phyloP scores from a whole-genome alignment of 2,329 filamentous ascomycete genomes.

The Fusarium oxysporum region DNA sequence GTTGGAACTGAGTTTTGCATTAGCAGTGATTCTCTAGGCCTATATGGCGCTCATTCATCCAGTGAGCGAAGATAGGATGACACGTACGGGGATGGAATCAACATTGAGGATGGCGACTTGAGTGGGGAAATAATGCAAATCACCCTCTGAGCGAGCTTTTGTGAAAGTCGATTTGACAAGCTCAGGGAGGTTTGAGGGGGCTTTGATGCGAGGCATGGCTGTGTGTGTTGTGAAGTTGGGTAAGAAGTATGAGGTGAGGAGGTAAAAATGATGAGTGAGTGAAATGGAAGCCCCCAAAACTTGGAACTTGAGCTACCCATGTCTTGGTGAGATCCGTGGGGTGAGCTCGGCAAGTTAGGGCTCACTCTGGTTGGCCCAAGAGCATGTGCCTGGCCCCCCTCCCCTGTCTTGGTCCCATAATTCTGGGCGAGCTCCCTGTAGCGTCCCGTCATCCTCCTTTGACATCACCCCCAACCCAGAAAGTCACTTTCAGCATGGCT shows the following conservation, averaged over 20 bases:
- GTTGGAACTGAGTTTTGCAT: slow-evolving; percentile 69
- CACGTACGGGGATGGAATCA: slow-evolving; percentile 57
- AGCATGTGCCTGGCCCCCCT: neutral
- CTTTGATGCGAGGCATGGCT: slow-evolving; percentile 54
- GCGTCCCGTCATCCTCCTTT: neutral
- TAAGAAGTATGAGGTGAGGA: neutral
- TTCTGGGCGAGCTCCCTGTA: slow-evolving; percentile 9
- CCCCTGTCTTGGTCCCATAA: slow-evolving; percentile 11
- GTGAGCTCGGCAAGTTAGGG: slow-evolving; percentile 9
- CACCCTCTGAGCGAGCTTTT: slow-evolving; percentile 59
- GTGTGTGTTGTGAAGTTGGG: neutral
- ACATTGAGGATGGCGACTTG: slow-evolving; percentile 62
- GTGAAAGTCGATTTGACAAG: slow-evolving; percentile 63
- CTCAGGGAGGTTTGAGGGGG: slow-evolving; percentile 61
- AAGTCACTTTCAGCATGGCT: neutral
- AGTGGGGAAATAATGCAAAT: slow-evolving; percentile 66
- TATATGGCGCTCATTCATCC: too few relatives aligned
- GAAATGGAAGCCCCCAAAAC: neutral
- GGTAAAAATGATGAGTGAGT: neutral
- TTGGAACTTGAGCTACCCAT: neutral
- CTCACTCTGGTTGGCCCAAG: slow-evolving; percentile 9
- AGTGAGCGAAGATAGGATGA: neutral
- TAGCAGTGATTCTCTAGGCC: neutral
- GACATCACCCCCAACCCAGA: neutral
- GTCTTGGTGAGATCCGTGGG: neutral